Conservation (phyloP, 192 early-diverging fungal species). For the Mortierella claussenii region DNA sequence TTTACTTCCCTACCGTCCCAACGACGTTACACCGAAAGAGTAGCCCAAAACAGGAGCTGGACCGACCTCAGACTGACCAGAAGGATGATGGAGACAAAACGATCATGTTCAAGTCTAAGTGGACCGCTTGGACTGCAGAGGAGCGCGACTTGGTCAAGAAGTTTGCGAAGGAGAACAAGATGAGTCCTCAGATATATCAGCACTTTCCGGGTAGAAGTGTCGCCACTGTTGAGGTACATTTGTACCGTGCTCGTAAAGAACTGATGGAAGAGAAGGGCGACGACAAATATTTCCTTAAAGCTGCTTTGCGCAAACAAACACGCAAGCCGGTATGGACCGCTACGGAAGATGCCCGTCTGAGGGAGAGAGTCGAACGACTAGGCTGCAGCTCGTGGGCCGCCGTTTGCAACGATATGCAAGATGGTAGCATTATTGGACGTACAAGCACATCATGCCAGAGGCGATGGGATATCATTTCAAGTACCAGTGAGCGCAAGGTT, state of each 20-base stretch:
- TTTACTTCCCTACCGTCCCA: no score
- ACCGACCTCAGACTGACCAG: no score
- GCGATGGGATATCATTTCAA: conserved; percentile 3
- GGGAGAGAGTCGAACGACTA: neutral
- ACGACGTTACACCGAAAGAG: no score
- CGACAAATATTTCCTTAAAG: neutral
- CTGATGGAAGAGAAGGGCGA: neutral
- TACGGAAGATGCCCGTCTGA: neutral
- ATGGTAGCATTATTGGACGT: neutral
- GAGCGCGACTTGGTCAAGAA: neutral
- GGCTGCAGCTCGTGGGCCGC: neutral
- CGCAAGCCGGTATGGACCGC: no score
- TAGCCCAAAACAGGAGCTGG: no score
- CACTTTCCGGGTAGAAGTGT: neutral
- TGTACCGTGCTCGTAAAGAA: neutral
- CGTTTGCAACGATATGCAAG: neutral
- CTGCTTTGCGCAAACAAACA: neutral
- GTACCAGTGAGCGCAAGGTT: neutral
- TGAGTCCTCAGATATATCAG: neutral
- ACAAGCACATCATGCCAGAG: conserved; percentile 5
- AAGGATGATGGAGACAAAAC: no score
- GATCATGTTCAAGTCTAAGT: no score
- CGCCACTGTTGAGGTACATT: neutral
- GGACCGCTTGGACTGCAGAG: neutral
- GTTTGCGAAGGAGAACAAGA: neutral